Percentiles rank a stretch among this genome's conserved stretches.
These are phyloP conservation scores for Rhodotorula paludigena DNA, from an alignment of 768 basidiomycete genomes.

Conservation along the genomic window DNA sequence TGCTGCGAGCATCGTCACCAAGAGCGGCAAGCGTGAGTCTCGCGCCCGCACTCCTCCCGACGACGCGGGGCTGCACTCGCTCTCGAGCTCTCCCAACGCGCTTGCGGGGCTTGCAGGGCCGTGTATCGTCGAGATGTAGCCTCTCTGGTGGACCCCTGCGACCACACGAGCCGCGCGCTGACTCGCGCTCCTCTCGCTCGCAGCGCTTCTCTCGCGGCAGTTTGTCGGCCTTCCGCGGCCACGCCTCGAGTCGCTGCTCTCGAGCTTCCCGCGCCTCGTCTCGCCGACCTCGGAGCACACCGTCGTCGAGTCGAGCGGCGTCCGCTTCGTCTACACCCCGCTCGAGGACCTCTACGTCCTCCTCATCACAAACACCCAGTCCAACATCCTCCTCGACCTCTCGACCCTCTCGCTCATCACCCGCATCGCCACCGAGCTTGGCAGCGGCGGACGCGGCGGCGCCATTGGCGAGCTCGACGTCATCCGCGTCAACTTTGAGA, in stretches of 20 bases:
- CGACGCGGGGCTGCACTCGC: background rate
- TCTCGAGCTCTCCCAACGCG: background rate
- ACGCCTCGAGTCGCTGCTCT: conserved; percentile 88
- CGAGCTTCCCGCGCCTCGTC: conserved; percentile 96
- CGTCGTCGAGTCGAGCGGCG: conserved; percentile 39
- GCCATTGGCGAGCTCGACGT: conserved; percentile 85
- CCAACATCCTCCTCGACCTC: conserved; percentile 98
- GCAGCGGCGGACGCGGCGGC: conserved; percentile 48
- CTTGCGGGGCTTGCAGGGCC: too few species aligned
- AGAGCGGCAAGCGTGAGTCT: conserved; percentile 73
- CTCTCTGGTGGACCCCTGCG: too few species aligned
- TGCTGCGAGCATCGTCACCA: conserved; percentile 90
- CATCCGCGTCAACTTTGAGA: conserved; percentile 80
- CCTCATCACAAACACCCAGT: conserved; percentile 95
- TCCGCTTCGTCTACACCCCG: conserved; percentile 44
- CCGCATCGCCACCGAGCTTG: conserved; percentile 81
- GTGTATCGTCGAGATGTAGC: too few species aligned
- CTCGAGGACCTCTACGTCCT: conserved; percentile 84
- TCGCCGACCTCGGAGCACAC: conserved; percentile 72
- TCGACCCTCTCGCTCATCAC: conserved; percentile 92
- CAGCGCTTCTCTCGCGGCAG: conserved; percentile 92
- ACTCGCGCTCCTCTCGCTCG: conserved; percentile 1
- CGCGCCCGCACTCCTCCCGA: conserved; percentile 39
- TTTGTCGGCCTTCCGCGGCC: conserved; percentile 88
- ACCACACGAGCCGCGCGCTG: background rate